A percentile compares a stretch with the other conserved stretches of the same genome.
Evolutionary conservation across 768 basidiomycete genomes (phyloP).

Genomic region (Mycena olivaceomarginata): DNA sequence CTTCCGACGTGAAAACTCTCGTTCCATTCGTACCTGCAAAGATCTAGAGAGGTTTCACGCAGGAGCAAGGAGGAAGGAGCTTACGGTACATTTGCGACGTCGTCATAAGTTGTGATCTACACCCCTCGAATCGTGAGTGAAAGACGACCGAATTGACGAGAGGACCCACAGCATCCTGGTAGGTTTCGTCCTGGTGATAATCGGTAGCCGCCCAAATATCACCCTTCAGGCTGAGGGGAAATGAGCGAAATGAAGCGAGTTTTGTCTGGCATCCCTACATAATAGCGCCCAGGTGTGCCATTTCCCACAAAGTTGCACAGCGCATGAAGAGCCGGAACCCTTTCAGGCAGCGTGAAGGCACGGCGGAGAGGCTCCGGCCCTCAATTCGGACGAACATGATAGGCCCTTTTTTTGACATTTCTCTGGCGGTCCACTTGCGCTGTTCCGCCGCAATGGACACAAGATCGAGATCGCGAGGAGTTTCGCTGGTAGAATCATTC

Average conservation of each 20-base stretch:
- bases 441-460: not conserved
- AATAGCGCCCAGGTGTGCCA: not conserved
- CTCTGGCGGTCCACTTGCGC: not conserved
- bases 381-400: not conserved
- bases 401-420: not conserved
- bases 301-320: slow-evolving; percentile 14
- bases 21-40: slow-evolving; percentile 29
- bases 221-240: not conserved
- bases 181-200: not conserved
- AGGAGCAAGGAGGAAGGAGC: not conserved
- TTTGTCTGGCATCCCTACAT: not conserved
- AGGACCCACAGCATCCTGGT: slow-evolving; percentile 4
- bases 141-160: not conserved
- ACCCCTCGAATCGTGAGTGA: not conserved
- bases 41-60: not conserved
- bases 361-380: not conserved
- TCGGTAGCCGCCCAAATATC: slow-evolving; percentile 10
- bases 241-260: not conserved
- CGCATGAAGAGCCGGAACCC: slow-evolving; percentile 14
- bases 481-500: not conserved
- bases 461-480: not conserved
- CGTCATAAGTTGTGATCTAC: slow-evolving; percentile 24
- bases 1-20: not conserved
- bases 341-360: not conserved
- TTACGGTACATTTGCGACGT: not conserved